These are phyloP conservation scores for Penicillium psychrofluorescens DNA, from an alignment of 495 filamentous ascomycete genomes.

Conservation along the genomic window DNA sequence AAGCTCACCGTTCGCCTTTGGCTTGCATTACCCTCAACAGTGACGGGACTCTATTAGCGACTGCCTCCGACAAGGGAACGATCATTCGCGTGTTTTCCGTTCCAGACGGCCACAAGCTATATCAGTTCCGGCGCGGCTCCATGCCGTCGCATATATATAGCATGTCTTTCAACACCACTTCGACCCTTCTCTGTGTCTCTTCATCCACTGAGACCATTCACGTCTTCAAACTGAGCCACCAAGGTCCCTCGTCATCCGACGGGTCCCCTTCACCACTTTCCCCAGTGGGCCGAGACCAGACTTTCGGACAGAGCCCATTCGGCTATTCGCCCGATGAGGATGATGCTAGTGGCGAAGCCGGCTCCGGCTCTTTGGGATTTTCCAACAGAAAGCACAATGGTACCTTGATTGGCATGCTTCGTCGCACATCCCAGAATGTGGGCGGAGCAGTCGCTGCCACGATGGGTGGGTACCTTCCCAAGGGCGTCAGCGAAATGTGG, in stretches of 20 bases:
- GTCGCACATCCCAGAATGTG: constrained; percentile 94
- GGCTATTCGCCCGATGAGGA: constrained; percentile 31
- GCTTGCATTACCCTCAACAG: constrained; percentile 84
- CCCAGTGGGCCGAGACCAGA: constrained; percentile 27
- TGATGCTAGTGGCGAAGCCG: constrained; percentile 20
- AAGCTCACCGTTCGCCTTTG: constrained; percentile 89
- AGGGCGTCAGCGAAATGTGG: constrained; percentile 93
- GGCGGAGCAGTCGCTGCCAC: constrained; percentile 83
- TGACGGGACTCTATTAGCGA: constrained; percentile 89
- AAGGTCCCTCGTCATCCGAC: constrained; percentile 22
- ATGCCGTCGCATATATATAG: constrained; percentile 92
- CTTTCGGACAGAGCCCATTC: constrained; percentile 29
- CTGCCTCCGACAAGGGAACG: constrained; percentile 93
- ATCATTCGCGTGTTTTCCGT: constrained; percentile 93
- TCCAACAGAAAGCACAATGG: constrained; percentile 46
- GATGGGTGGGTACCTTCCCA: constrained; percentile 85
- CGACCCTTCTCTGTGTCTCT: constrained; percentile 88
- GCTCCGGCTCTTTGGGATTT: constrained; percentile 19
- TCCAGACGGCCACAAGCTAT: constrained; percentile 82
- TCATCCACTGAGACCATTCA: constrained; percentile 97
- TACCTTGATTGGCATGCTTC: constrained; percentile 79
- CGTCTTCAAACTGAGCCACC: constrained; percentile 70
- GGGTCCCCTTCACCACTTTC: constrained; percentile 24
- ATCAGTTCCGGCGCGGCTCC: constrained; percentile 88
- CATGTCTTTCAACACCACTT: constrained; percentile 98